Evolutionary conservation across 1,284 basidiomycete species (phyloP).

Genomic region (Austropuccinia psidii): DNA sequence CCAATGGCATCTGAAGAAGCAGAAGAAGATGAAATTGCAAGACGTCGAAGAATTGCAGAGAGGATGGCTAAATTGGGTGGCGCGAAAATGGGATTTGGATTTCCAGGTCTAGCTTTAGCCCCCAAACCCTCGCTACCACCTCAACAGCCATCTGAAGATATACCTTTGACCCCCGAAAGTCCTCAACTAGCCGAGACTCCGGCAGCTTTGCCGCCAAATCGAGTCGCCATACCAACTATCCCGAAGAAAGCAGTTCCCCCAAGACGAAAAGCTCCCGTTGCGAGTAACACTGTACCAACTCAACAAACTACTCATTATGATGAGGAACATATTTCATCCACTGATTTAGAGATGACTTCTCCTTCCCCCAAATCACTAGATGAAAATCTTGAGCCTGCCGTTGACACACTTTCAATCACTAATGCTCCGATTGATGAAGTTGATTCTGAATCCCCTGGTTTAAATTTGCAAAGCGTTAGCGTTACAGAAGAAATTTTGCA

Average conservation of each 20-base stretch:
- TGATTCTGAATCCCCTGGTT: too few relatives aligned
- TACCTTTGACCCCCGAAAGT: neutral
- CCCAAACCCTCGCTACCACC: constrained; percentile 5
- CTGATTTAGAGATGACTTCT: too few relatives aligned
- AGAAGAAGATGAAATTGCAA: constrained; percentile 20
- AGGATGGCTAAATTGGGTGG: constrained; percentile 36
- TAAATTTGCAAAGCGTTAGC: too few relatives aligned
- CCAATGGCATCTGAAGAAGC: constrained; percentile 4
- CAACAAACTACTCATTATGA: neutral
- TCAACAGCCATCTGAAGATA: neutral
- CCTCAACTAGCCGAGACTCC: neutral
- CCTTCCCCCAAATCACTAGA: too few relatives aligned
- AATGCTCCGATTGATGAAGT: too few relatives aligned
- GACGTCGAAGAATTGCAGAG: constrained; percentile 31
- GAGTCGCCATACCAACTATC: constrained; percentile 26
- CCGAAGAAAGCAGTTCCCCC: constrained; percentile 31
- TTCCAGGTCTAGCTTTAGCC: constrained; percentile 17
- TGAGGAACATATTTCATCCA: too few relatives aligned
- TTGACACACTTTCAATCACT: too few relatives aligned
- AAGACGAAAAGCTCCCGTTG: constrained; percentile 23
- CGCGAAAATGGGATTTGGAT: constrained; percentile 35
- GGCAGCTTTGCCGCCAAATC: constrained; percentile 26
- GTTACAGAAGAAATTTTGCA: too few relatives aligned
- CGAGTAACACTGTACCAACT: neutral
- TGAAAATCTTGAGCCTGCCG: too few relatives aligned